Conservation (phyloP, 139 green algal species). For the Medakamo hakoo region DNA sequence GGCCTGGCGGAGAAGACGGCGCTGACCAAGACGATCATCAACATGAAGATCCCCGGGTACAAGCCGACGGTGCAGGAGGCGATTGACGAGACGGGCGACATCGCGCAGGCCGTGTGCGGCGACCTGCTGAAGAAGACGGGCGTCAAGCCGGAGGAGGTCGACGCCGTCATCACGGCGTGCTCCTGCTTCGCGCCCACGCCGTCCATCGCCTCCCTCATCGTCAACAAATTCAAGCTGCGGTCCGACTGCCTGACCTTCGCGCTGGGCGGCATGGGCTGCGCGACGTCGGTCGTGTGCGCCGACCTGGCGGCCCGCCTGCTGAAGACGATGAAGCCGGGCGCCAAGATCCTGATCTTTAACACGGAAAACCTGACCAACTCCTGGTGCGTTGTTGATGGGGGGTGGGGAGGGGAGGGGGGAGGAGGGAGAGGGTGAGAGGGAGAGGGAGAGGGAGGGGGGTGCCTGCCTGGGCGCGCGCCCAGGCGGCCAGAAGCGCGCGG, state of each 20-base stretch:
- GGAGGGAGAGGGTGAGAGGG: no score
- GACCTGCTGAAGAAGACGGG: slow-evolving; percentile 30
- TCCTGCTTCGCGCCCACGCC: slow-evolving; percentile 67
- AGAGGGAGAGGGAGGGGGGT: no score
- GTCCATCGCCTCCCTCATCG: slow-evolving; percentile 56
- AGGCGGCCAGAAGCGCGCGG: no score
- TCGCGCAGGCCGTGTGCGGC: not conserved
- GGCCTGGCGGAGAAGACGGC: not conserved
- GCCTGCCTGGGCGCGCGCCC: no score
- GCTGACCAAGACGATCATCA: not conserved
- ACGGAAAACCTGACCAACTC: slow-evolving; percentile 2
- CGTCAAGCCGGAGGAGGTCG: slow-evolving; percentile 20
- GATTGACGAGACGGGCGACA: not conserved
- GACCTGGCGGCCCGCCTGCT: slow-evolving; percentile 21
- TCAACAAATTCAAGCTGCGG: slow-evolving; percentile 61
- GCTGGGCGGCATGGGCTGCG: slow-evolving; percentile 38
- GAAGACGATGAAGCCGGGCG: not conserved
- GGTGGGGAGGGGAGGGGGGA: no score
- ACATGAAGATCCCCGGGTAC: not conserved
- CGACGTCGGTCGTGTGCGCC: slow-evolving; percentile 14
- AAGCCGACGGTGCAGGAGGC: not conserved
- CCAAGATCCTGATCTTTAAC: slow-evolving; percentile 4
- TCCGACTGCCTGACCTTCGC: slow-evolving; percentile 27
- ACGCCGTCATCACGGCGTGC: slow-evolving; percentile 54
- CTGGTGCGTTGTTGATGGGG: no score